Percentiles rank a stretch among this genome's conserved stretches.
phyloP scores from a whole-genome alignment of 2,329 filamentous ascomycete genomes.

The Colletotrichum sp. region DNA sequence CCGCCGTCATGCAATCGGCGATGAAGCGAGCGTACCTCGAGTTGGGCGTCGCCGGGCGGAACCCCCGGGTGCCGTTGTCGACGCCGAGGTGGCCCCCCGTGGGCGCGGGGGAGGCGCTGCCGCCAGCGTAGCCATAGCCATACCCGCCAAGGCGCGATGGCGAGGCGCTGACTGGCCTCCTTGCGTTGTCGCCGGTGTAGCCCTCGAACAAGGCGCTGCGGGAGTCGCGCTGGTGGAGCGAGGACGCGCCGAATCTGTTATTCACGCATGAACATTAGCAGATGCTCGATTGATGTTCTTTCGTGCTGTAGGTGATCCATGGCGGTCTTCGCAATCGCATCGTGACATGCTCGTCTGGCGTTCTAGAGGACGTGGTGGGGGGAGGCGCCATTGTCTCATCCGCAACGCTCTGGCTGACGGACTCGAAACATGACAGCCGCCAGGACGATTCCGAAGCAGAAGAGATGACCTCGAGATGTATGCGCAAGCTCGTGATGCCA shows the following conservation, averaged over 20 bases:
- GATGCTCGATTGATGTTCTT: not conserved
- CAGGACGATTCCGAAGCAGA: not conserved
- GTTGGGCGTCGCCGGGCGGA: constrained; percentile 74
- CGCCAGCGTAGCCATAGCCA: constrained; percentile 47
- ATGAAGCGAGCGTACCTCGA: constrained; percentile 50
- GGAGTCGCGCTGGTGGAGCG: constrained; percentile 76
- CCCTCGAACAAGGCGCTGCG: constrained; percentile 77
- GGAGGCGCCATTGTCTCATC: not conserved
- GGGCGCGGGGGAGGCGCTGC: constrained; percentile 4
- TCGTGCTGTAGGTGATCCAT: not conserved
- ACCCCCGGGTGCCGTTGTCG: constrained; percentile 44
- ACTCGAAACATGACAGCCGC: not conserved
- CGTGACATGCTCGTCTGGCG: not conserved
- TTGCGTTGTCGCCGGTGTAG: constrained; percentile 60
- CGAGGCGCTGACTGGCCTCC: constrained; percentile 49
- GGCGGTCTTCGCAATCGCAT: not conserved
- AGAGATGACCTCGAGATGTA: not conserved
- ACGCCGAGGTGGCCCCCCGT: constrained; percentile 30
- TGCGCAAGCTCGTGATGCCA: not conserved
- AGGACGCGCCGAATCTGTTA: constrained; percentile 68
- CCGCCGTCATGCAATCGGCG: not conserved
- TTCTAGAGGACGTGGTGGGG: not conserved
- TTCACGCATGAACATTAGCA: not conserved
- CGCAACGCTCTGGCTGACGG: not conserved
- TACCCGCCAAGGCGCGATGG: constrained; percentile 55